Evolutionary conservation across 2,329 filamentous ascomycete species (phyloP), one percentile per base, ranked within the genome.

Genomic region (Arthroderma sp.): DNA sequence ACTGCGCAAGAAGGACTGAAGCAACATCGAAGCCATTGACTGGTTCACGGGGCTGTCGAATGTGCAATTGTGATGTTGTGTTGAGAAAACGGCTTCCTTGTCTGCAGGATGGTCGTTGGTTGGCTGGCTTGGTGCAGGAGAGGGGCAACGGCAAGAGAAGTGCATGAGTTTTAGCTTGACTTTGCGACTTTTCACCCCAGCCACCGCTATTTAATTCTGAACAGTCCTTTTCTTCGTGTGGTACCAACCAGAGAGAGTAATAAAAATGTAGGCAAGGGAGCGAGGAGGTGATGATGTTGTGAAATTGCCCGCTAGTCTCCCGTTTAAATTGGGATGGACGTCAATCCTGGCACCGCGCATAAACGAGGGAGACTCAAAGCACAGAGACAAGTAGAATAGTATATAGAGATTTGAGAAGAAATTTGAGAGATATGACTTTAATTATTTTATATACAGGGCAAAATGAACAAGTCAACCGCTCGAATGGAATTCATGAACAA

Each of bases 371-470:
- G 47, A 31, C 47, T 5, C 13, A 25, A n/a, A 25, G 44, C 11
- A 25, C 11, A 11, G 44, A 28, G 21, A 28, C 2, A 17, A 47
- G 11, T 11, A 15, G 17, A 25, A n/a, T n/a, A n/a, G n/a, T n/a
- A n/a, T 25, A 47, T 25, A 47, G 6, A 25, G 44, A 49, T 5
- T 9, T 9, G 39, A 5, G 35, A 37, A 37, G 1, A 15, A 23
- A 7, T 15, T 11, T 25, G 41, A 31, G 11, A 51, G 23, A 19
- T 15, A 51, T 33, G 47, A 31, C 28, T 35, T 51, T 31, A n/a
- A 51, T 51, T 51, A 51, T 51, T 8, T 51, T 33, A 51, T 51
- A 33, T 51, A 51, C 47, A 43, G 17, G 39, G 6, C 15, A 43
- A 43, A 43, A 43, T 43, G n/a, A 19, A 21, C 39, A 21, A 21